Evolutionary conservation across 257 asterid genomes (phyloP), one percentile per base, ranked within the genome.

Genomic region (Penstemon eatonii): DNA sequence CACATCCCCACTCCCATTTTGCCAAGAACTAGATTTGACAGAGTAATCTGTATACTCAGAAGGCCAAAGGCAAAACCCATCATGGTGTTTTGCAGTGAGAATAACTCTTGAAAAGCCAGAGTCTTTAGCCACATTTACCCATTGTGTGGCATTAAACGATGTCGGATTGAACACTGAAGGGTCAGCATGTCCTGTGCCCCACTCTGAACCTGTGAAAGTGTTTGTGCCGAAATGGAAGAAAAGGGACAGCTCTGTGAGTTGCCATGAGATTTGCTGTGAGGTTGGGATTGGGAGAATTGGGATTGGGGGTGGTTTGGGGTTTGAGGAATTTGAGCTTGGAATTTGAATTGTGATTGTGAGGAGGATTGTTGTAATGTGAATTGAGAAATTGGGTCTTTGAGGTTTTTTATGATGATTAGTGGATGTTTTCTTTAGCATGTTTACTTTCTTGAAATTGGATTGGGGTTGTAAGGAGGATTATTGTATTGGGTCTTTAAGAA

Each of bases 11-110:
- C 25, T 70, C 80, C 99, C 99, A 72, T 89, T 87, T 78, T 68
- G 84, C 97, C 99, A 94, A 47, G 86, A 64, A 76, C 96, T 87
- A 5, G 96, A 87, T 75, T 85, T 85, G 8, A 94, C 96, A 4
- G 97, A 87, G 67, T 90, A 94, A 76, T 94, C 91, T 33, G 97
- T 89, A 59, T 87, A 94, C 43, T 84, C 78, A 4, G 96, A 87
- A 3, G 97, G 97, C 97, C 99, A 94, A 0, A 94, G 81, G 57
- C 99, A 94, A 65, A 94, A 94, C 19, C 99, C 99, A 80, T 94
- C 99, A 64, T 94, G 97, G 75, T 94, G 99, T 75, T 94, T 94
- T 8, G 89, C 85, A 39, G 99, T 94, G 9, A 94, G 80, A 12
- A 94, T 67, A 3, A 91, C 78, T 70, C 86, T 78, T 0, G 87